Evolutionary conservation across 257 asterid genomes (phyloP).

Genomic region (Orobanche coerulescens): DNA sequence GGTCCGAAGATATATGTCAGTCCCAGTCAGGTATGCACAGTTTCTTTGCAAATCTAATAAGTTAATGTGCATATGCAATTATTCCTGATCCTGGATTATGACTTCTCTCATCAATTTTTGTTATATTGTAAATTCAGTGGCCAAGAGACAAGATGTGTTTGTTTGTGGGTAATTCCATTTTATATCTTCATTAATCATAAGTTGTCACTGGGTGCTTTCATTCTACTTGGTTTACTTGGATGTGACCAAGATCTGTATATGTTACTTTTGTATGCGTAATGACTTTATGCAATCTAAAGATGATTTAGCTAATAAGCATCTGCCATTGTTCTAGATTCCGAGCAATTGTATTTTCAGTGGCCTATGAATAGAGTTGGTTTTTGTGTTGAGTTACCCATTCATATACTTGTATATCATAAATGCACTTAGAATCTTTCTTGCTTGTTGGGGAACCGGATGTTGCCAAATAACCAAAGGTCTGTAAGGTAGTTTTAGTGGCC

Average conservation of each 20-base stretch:
- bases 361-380: background rate
- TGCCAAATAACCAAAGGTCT: background rate
- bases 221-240: background rate
- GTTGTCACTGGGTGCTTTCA: background rate
- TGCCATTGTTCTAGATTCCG: too few relatives aligned
- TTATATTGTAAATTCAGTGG: background rate
- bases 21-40: slow-evolving; percentile 61
- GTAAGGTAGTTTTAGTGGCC: background rate
- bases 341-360: background rate
- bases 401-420: background rate
- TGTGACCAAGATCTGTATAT: background rate
- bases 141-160: background rate
- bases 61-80: background rate
- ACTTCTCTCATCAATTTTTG: background rate
- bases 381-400: background rate
- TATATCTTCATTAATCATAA: background rate
- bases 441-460: background rate
- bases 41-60: slow-evolving; percentile 5
- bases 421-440: background rate
- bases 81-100: background rate
- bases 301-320: too few relatives aligned
- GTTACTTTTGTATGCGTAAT: too few relatives aligned
- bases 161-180: background rate
- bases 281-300: background rate
- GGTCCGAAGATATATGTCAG: slow-evolving; percentile 75